These are phyloP conservation scores for Collybiopsis confluens DNA, from an alignment of 768 basidiomycete species.

Conservation along the genomic window DNA sequence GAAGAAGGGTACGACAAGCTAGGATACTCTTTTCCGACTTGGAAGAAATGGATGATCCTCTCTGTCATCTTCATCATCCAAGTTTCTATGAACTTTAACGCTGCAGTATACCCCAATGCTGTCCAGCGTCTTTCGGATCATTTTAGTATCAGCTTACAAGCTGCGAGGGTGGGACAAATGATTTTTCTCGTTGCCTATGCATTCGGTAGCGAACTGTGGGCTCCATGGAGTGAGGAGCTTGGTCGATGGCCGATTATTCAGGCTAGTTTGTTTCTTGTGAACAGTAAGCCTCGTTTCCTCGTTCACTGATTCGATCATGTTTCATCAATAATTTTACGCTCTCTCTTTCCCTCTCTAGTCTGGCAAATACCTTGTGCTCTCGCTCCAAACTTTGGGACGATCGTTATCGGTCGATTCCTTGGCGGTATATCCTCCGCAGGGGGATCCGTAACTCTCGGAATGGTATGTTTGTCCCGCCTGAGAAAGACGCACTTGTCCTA, in stretches of 20 bases:
- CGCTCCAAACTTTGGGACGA: slow-evolving; percentile 9
- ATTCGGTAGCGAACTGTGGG: slow-evolving; percentile 12
- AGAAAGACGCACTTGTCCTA: too few relatives aligned
- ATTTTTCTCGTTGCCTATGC: slow-evolving; percentile 11
- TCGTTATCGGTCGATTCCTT: slow-evolving; percentile 10
- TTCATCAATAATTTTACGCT: neutral
- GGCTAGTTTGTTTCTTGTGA: slow-evolving; percentile 9
- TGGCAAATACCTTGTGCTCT: slow-evolving; percentile 12
- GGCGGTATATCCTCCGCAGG: slow-evolving; percentile 11
- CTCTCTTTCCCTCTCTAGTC: neutral
- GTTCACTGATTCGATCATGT: neutral
- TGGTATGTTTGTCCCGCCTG: neutral
- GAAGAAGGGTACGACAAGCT: slow-evolving; percentile 5
- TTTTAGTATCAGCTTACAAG: slow-evolving; percentile 6
- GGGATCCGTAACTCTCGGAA: slow-evolving; percentile 11
- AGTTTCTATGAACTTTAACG: slow-evolving; percentile 12
- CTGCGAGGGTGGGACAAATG: slow-evolving; percentile 9
- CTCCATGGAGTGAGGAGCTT: slow-evolving; percentile 12
- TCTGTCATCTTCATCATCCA: slow-evolving; percentile 11
- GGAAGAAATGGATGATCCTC: slow-evolving; percentile 10
- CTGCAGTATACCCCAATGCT: slow-evolving; percentile 10
- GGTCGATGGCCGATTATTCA: slow-evolving; percentile 11
- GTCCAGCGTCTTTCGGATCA: slow-evolving; percentile 4
- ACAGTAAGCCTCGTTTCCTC: neutral
- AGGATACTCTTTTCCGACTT: slow-evolving; percentile 8